phyloP scores from a whole-genome alignment of 2,329 filamentous ascomycete genomes.

The Aspergillus novoparasiticus region DNA sequence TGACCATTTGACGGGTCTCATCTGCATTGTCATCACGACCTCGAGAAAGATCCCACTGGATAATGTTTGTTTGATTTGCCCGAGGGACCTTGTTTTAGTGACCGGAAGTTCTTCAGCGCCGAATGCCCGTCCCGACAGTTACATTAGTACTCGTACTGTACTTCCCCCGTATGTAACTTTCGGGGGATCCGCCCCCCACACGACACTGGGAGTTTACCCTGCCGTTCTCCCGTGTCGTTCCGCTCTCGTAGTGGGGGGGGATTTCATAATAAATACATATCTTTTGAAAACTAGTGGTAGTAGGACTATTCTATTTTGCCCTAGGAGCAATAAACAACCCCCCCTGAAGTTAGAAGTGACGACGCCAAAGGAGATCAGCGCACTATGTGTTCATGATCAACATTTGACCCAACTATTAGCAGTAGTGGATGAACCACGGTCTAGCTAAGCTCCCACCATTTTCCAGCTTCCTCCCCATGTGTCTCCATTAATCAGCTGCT shows the following conservation, averaged over 20 bases:
- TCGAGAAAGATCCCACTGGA: not conserved
- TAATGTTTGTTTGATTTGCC: not conserved
- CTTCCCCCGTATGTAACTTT: not conserved
- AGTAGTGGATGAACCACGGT: too few relatives aligned
- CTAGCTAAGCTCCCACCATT: too few relatives aligned
- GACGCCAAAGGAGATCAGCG: not conserved
- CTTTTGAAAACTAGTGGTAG: too few relatives aligned
- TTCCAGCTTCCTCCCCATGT: not conserved
- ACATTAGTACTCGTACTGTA: not conserved
- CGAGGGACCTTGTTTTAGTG: not conserved
- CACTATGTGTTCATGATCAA: not conserved
- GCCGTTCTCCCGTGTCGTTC: not conserved
- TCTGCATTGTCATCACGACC: not conserved
- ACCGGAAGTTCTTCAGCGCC: conserved; percentile 24
- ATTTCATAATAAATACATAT: too few relatives aligned
- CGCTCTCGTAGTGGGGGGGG: not conserved
- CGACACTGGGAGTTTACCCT: not conserved
- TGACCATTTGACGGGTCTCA: not conserved
- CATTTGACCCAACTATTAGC: not conserved
- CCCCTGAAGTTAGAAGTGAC: not conserved
- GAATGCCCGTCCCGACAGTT: conserved; percentile 15
- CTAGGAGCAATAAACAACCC: not conserved
- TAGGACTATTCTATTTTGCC: too few relatives aligned
- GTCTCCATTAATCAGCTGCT: not conserved
- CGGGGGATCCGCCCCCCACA: not conserved